Base-by-base conservation (phyloP, 257 asterid species). In the Nicotiana otophora region DNA sequence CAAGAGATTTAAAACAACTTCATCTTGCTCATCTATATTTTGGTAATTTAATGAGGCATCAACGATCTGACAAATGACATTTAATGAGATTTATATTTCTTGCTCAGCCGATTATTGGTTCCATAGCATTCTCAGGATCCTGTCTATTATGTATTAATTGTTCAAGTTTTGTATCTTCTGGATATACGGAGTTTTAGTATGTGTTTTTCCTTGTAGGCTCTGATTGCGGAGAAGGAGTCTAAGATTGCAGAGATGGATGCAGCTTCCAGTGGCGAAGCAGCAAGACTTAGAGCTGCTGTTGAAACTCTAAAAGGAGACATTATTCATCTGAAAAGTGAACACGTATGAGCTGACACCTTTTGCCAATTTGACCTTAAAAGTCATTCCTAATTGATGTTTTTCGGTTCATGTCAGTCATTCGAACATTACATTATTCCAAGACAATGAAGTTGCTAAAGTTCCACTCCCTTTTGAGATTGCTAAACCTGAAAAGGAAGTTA, bases 241-340 rank as follows among this genome's bases (percentile, higher is more conserved):
- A 90, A 92, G 88, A 92, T 96, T 86, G 98, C 98, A 31, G 98
- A 96, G 88, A 90, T 94, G 94, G 98, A 96, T 85, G 99, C 97
- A 82, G 99, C 99, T 87, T 93, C 99, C 77, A 96, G 95, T 87
- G 99, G 99, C 78, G 98, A 96, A 92, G 91, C 91, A 81, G 99
- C 98, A 78, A 89, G 99, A 68, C 91, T 93, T 78, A 90, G 90
- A 90, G 99, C 98, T 86, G 92, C 95, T 39, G 86, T 96, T 85
- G 98, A 96, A 88, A 86, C 94, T 26, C 86, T 93, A 72, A 96
- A 92, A 89, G 99, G 98, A 84, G 98, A 96, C 87, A 88, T 94
- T 81, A 85, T 69, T 77, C 95, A 96, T 81, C 87, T 91, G 86
- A 90, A 86, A 87, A 87, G 84, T 10, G 89, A 90, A 88, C 96